Evolutionary conservation across 768 basidiomycete genomes (phyloP).

Genomic region (Suillus bovinus): DNA sequence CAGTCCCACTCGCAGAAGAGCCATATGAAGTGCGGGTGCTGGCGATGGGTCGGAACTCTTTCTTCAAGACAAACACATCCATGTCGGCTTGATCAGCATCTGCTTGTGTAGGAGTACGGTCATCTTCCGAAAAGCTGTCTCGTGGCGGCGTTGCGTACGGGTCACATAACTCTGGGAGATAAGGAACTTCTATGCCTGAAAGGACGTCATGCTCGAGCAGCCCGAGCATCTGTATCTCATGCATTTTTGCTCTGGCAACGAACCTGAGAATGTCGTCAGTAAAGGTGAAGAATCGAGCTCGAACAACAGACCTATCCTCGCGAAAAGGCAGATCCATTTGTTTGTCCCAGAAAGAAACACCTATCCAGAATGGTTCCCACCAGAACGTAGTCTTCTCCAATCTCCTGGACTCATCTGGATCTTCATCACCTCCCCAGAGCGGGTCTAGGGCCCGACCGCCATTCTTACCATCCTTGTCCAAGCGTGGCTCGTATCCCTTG

Average conservation of each 20-base stretch:
- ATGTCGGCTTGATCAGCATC: slow-evolving; percentile 77
- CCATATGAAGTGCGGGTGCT: slow-evolving; percentile 40
- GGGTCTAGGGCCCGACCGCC: slow-evolving; percentile 59
- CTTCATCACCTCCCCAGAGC: slow-evolving; percentile 72
- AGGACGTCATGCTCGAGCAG: slow-evolving; percentile 89
- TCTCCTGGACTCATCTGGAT: slow-evolving; percentile 32
- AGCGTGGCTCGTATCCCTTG: slow-evolving; percentile 59
- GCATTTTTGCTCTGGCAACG: slow-evolving; percentile 93
- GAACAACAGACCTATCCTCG: slow-evolving; percentile 57
- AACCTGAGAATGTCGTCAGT: slow-evolving; percentile 54
- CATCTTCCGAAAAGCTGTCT: slow-evolving; percentile 37
- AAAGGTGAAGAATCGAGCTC: neutral
- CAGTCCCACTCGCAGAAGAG: slow-evolving; percentile 41
- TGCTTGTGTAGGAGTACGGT: slow-evolving; percentile 41
- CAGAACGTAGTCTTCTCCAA: slow-evolving; percentile 63
- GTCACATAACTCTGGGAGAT: slow-evolving; percentile 50
- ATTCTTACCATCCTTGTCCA: slow-evolving; percentile 49
- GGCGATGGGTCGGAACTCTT: slow-evolving; percentile 34
- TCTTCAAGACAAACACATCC: slow-evolving; percentile 60
- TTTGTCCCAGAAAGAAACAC: slow-evolving; percentile 81
- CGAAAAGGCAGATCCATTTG: slow-evolving; percentile 86
- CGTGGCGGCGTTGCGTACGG: slow-evolving; percentile 31
- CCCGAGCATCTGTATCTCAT: slow-evolving; percentile 94
- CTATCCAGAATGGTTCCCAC: slow-evolving; percentile 92
- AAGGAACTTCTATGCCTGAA: slow-evolving; percentile 86